These are phyloP conservation scores for Podospora fimiseda DNA, from an alignment of 495 filamentous ascomycete genomes.

Conservation along the genomic window DNA sequence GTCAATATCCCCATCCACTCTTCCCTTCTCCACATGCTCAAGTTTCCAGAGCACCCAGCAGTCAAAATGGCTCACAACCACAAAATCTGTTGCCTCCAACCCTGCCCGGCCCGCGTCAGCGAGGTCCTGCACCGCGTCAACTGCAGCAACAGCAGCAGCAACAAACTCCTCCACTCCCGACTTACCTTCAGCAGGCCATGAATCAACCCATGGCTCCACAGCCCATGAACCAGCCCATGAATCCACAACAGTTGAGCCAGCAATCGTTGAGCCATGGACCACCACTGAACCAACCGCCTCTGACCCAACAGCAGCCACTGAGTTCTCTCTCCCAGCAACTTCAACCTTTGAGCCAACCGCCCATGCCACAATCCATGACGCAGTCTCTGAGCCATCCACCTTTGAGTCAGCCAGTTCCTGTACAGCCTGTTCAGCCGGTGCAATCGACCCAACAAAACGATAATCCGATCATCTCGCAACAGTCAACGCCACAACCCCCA, in stretches of 20 bases:
- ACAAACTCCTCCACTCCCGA: slow-evolving; percentile 11
- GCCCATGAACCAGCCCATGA: slow-evolving; percentile 26
- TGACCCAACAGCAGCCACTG: slow-evolving; percentile 15
- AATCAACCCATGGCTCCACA: slow-evolving; percentile 24
- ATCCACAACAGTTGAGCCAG: slow-evolving; percentile 13
- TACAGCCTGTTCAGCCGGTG: slow-evolving; percentile 12
- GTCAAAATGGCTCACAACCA: slow-evolving; percentile 27
- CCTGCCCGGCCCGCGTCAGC: slow-evolving; percentile 35
- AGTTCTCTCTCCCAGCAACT: slow-evolving; percentile 16
- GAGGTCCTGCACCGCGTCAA: slow-evolving; percentile 29
- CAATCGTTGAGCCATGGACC: slow-evolving; percentile 16
- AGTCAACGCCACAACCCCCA: slow-evolving; percentile 20
- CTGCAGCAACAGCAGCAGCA: slow-evolving; percentile 22
- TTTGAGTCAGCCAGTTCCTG: slow-evolving; percentile 10
- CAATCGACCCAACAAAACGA: slow-evolving; percentile 29
- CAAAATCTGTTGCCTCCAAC: slow-evolving; percentile 24
- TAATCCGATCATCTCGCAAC: slow-evolving; percentile 24
- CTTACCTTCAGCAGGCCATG: slow-evolving; percentile 31
- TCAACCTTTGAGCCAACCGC: slow-evolving; percentile 22
- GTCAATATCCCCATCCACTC: slow-evolving; percentile 29
- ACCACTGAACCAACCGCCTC: slow-evolving; percentile 14
- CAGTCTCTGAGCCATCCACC: slow-evolving; percentile 19
- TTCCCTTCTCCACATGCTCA: slow-evolving; percentile 31
- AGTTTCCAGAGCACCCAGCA: slow-evolving; percentile 26
- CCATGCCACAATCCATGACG: slow-evolving; percentile 9